These are phyloP conservation scores for Diophrys sp. DNA, from an alignment of 73 alveolate species.

Conservation along the genomic window DNA sequence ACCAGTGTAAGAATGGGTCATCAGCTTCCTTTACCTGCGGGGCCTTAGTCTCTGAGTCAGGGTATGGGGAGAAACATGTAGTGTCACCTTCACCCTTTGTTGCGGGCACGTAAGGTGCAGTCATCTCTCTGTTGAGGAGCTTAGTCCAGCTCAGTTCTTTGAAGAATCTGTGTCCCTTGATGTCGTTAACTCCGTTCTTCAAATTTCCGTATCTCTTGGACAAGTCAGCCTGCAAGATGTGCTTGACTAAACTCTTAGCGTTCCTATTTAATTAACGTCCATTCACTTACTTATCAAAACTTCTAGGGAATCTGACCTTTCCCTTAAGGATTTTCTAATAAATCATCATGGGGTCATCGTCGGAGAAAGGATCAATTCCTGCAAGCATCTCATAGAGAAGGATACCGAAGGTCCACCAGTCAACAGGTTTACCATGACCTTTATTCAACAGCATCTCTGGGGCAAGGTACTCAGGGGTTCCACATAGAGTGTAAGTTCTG, in stretches of 20 bases:
- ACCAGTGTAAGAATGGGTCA: conserved; percentile 85
- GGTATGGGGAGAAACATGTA: conserved; percentile 63
- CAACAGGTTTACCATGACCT: conserved; percentile 92
- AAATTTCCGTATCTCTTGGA: conserved; percentile 81
- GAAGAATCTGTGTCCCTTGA: conserved; percentile 75
- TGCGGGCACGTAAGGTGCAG: conserved; percentile 78
- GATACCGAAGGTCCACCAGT: conserved; percentile 90
- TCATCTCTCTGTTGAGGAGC: conserved; percentile 49
- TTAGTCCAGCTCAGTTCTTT: conserved; percentile 70
- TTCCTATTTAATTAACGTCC: conserved; percentile 1
- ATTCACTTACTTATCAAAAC: conserved; percentile 52
- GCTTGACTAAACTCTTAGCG: conserved; percentile 87
- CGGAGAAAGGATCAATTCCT: conserved; percentile 83
- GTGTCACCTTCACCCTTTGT: conserved; percentile 63
- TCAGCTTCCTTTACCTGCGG: conserved; percentile 77
- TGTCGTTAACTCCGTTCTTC: conserved; percentile 71
- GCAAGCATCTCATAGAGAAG: conserved; percentile 83
- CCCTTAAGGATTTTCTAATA: conserved; percentile 79
- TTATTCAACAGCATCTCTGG: conserved; percentile 87
- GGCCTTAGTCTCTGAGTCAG: conserved; percentile 69
- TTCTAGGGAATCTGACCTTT: conserved; percentile 76
- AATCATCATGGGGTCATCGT: conserved; percentile 82
- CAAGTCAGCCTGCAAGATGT: conserved; percentile 77
- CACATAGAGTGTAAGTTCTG: conserved; percentile 86
- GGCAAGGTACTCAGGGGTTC: conserved; percentile 93